These are phyloP conservation scores for Arthrocladium fulminans DNA, from an alignment of 2,329 filamentous ascomycete genomes.

Conservation along the genomic window DNA sequence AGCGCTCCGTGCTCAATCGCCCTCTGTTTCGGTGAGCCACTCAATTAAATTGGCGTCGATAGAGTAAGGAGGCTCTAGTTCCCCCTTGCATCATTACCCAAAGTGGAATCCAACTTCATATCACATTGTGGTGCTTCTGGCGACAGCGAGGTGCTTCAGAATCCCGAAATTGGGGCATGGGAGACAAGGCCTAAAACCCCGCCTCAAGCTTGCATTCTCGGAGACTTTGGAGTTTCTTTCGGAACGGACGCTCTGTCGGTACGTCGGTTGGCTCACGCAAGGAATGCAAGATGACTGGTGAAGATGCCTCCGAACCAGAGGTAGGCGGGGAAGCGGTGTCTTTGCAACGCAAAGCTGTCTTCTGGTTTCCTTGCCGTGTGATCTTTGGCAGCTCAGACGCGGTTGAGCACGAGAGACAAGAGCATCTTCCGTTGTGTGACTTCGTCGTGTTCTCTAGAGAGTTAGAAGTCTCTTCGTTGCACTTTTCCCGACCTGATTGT, in stretches of 20 bases:
- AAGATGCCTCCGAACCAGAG: background rate
- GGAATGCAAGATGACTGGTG: background rate
- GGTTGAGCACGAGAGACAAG: background rate
- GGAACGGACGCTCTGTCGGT: background rate
- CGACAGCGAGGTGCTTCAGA: conserved; percentile 1
- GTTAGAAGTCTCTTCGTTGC: background rate
- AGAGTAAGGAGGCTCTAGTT: background rate
- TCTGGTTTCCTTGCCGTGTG: background rate
- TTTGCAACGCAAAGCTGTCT: background rate
- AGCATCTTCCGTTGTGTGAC: background rate
- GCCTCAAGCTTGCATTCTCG: background rate
- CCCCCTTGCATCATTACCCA: background rate
- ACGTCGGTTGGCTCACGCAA: background rate
- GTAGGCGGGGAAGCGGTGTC: background rate
- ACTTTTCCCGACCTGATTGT: too few species aligned
- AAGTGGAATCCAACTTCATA: too few species aligned
- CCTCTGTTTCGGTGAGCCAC: background rate
- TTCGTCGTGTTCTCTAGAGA: background rate
- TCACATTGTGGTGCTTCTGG: background rate
- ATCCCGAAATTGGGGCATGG: background rate
- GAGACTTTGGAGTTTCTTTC: background rate
- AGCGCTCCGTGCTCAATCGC: background rate
- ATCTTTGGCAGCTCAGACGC: background rate
- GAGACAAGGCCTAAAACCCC: background rate
- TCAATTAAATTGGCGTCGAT: background rate